Evolutionary conservation across 352 stramenopile species (phyloP).

Genomic region (Phytophthora europaea): DNA sequence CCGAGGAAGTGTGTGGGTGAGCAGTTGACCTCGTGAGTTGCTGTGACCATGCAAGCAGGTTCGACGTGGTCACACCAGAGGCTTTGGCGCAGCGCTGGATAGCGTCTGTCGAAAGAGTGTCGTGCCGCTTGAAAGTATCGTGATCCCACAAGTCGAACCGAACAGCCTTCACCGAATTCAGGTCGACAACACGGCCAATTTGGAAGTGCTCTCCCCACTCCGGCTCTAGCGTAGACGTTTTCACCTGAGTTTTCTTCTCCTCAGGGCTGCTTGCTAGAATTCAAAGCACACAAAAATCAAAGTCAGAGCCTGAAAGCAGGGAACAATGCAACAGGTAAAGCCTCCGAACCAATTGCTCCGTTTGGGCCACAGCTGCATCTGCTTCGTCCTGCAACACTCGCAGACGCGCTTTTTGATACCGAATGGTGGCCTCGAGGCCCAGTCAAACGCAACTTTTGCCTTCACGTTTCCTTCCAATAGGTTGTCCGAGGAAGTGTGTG

Average conservation of each 20-base stretch:
- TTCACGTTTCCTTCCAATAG: too few species aligned
- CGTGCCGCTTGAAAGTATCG: slow-evolving; percentile 59
- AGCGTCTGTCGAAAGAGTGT: too few species aligned
- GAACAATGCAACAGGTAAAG: neutral
- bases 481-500: too few species aligned
- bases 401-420: slow-evolving; percentile 81
- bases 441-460: too few species aligned
- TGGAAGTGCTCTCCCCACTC: slow-evolving; percentile 66
- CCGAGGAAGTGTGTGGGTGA: too few species aligned
- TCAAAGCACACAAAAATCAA: slow-evolving; percentile 6
- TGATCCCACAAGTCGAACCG: slow-evolving; percentile 74
- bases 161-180: slow-evolving; percentile 64
- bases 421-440: slow-evolving; percentile 66
- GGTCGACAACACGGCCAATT: slow-evolving; percentile 59
- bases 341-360: slow-evolving; percentile 59
- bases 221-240: slow-evolving; percentile 58
- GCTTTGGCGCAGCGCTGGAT: too few species aligned
- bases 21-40: too few species aligned
- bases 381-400: slow-evolving; percentile 79
- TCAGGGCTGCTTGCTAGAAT: slow-evolving; percentile 55
- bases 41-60: too few species aligned
- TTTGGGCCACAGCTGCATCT: slow-evolving; percentile 45
- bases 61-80: too few species aligned
- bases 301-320: neutral
- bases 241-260: slow-evolving; percentile 63